These are phyloP conservation scores for Hapsidospora chrysogenum DNA, from an alignment of 495 filamentous ascomycete species.

Conservation along the genomic window DNA sequence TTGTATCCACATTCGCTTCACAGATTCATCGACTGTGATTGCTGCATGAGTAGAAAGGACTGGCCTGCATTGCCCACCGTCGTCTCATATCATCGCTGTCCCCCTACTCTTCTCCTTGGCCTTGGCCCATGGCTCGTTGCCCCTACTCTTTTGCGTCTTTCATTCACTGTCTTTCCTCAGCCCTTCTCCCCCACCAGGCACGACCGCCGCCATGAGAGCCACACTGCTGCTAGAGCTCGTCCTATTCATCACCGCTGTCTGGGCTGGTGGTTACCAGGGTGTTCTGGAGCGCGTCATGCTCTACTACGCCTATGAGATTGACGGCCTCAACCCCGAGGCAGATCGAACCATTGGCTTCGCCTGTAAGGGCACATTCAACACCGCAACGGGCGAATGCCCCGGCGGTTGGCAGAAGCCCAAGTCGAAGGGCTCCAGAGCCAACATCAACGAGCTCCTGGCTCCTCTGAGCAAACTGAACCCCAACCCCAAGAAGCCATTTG, in stretches of 20 bases:
- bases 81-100: background rate
- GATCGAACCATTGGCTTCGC: background rate
- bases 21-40: background rate
- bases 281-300: constrained; percentile 1
- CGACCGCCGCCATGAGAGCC: background rate
- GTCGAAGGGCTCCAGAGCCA: background rate
- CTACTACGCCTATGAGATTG: background rate
- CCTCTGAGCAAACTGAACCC: background rate
- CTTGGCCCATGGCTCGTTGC: background rate
- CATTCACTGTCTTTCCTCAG: background rate
- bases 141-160: background rate
- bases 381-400: background rate
- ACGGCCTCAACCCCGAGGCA: background rate
- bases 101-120: background rate
- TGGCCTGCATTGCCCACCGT: background rate
- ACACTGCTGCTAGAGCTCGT: background rate
- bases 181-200: no score
- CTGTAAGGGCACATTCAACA: background rate
- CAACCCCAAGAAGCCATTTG: background rate
- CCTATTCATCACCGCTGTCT: constrained; percentile 1
- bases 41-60: background rate
- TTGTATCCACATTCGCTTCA: background rate
- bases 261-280: background rate
- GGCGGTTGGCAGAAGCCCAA: background rate
- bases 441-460: background rate